Conservation (phyloP, 2,329 filamentous ascomycete species). For the Cladosporium sp. region DNA sequence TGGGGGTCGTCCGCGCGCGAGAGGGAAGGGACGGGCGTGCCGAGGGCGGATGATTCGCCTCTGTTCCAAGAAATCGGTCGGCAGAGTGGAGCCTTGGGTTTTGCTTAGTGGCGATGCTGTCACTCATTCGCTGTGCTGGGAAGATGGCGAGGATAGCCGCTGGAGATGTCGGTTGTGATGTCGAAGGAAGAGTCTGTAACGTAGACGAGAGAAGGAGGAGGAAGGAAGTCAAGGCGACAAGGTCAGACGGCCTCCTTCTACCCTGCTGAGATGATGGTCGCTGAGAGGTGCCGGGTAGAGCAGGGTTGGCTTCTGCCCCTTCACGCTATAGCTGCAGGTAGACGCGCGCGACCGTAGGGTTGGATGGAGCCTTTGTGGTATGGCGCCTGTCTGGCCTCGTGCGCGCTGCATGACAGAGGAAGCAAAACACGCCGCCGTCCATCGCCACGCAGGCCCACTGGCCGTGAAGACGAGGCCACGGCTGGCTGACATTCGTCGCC, state of each 20-base stretch:
- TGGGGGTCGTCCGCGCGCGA: background rate
- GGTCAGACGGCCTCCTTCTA: background rate
- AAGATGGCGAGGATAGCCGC: background rate
- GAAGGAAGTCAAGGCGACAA: background rate
- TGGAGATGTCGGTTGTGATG: background rate
- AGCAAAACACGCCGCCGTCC: constrained; percentile 4
- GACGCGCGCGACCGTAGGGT: background rate
- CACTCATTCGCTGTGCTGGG: background rate
- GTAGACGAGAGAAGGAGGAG: background rate
- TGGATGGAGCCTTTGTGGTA: background rate
- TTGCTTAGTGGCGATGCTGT: constrained; percentile 8
- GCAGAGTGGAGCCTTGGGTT: constrained; percentile 10
- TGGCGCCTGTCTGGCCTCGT: constrained; percentile 17
- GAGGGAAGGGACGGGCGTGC: background rate
- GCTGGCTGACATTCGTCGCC: background rate
- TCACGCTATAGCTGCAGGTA: constrained; percentile 6
- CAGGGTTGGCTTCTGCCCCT: constrained; percentile 5
- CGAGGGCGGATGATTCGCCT: background rate
- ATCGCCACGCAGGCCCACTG: constrained; percentile 5
- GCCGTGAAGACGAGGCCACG: constrained; percentile 1
- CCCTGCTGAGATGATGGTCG: background rate
- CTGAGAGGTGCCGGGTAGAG: background rate
- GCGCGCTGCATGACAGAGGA: constrained; percentile 13
- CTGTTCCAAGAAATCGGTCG: constrained; percentile 12
- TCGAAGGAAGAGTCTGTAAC: background rate